Base-by-base conservation (phyloP, 139 green algal genomes). In the Zygnema circumcarinatum region DNA sequence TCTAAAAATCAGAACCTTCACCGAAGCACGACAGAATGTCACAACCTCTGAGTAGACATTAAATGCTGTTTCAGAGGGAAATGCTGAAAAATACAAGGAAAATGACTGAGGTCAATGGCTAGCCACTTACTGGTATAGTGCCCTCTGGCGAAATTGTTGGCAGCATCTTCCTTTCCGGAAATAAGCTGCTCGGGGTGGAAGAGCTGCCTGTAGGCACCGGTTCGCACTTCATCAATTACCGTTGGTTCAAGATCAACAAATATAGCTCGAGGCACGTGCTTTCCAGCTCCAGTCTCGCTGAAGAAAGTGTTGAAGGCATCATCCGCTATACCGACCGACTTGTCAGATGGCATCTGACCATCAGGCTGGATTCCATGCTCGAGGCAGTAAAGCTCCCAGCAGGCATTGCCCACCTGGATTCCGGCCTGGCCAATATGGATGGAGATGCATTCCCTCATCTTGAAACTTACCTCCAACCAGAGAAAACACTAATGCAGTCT, bases 401-500 rank as follows among this genome's bases (percentile, higher is more conserved):
- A 99, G 94, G 96, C 96, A 87, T 99, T 99, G 87, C 96, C 96
- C 79, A 98, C 95, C 94, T 98, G 94, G 89, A 96, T 96, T 88
- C 93, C 94, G 88, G 92, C 92, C 92, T 98, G 95, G 86, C 96
- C 96, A 83, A 99, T 98, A 91, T 99, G 96, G 90, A 99, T 96
- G 68, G 94, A 98, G 89, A 99, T 99, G 39, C 98, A 96, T 92
- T 98, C 96, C 95, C 96, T 93, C 96, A 98, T 98, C n/a, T 11
- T 81, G 74, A n/a, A n/a, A n/a, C n/a, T n/a, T n/a, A n/a, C n/a
- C n/a, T n/a, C n/a, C n/a, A n/a, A n/a, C n/a, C n/a, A n/a, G n/a
- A n/a, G n/a, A n/a, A n/a, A n/a, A n/a, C n/a, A n/a, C n/a, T n/a
- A n/a, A n/a, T n/a, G n/a, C n/a, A n/a, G n/a, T n/a, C n/a, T n/a